phyloP scores from a whole-genome alignment of 306 rosid species.

The Aeschynomene evenia region DNA sequence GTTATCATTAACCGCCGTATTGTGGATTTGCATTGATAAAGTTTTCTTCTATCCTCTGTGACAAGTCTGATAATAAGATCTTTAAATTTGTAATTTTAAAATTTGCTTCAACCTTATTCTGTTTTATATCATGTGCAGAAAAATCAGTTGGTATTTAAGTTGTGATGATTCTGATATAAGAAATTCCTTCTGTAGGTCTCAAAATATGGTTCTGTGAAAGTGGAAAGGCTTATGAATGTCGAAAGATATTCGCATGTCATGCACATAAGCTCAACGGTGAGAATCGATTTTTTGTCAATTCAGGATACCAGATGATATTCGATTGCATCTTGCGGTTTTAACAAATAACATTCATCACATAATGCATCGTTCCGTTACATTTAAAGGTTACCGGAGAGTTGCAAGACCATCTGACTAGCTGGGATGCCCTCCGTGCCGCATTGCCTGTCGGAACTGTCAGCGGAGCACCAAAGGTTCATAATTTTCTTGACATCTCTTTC shows the following conservation, averaged over 20 bases:
- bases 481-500: neutral
- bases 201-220: conserved; percentile 68
- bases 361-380: conserved; percentile 8
- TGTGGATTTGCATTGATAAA: neutral
- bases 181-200: conserved; percentile 56
- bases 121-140: conserved; percentile 12
- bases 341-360: neutral
- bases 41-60: neutral
- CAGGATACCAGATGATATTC: neutral
- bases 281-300: conserved; percentile 11
- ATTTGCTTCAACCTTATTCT: neutral
- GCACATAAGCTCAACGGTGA: conserved; percentile 96
- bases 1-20: neutral
- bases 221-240: conserved; percentile 71
- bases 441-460: conserved; percentile 88
- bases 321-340: neutral
- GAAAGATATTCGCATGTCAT: conserved; percentile 89
- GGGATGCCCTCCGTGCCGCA: conserved; percentile 81
- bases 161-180: conserved; percentile 31
- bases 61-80: neutral
- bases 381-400: conserved; percentile 74
- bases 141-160: neutral
- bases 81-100: neutral
- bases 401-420: conserved; percentile 56
- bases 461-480: conserved; percentile 83